Evolutionary conservation across 306 rosid genomes (phyloP), one percentile per base, ranked within the genome.

Genomic region (Quercus berberidifolia): DNA sequence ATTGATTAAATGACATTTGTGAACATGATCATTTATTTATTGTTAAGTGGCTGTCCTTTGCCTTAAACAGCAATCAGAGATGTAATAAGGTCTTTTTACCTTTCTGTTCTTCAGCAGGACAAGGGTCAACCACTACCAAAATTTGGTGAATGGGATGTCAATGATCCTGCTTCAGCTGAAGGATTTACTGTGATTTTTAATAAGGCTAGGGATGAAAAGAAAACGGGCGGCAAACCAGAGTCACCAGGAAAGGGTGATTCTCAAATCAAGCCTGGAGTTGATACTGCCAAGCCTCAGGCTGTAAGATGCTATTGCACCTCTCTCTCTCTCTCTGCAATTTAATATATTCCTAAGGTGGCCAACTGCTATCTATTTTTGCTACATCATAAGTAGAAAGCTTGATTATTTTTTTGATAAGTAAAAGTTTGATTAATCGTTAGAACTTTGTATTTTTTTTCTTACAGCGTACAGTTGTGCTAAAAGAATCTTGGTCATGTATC

Each of bases 71-170:
- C 30, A 52, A 55, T 38, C 62, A 23, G 62, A 30, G 23, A 49
- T 7, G 12, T 71, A 23, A 46, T 71, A 1, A 35, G 21, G 6
- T 13, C 11, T 28, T 71, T 43, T 43, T 18, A 26, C 71, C 14
- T 43, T 74, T 33, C 65, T 68, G 71, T 74, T 79, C 59, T 79
- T 63, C 30, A 78, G 59, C 91, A 95, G 97, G 99, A 91, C 41
- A 95, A 95, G 88, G 99, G 99, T 73, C 93, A 75, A 76, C 98
- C 99, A 59, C 92, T 95, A 14, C 99, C 99, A 52, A 95, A 95
- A 84, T 95, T 95, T 76, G 99, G 99, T 78, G 99, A 93, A 85
- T 95, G 99, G 99, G 98, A 95, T 81, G 99, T 91, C 79, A 95
- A 95, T 77, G 97, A 95, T 89, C 99, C 99, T 74, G 90, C 99